Percentiles rank a stretch among this genome's conserved stretches.
phyloP scores from a whole-genome alignment of 208 protist genomes.

The Leishmania major region DNA sequence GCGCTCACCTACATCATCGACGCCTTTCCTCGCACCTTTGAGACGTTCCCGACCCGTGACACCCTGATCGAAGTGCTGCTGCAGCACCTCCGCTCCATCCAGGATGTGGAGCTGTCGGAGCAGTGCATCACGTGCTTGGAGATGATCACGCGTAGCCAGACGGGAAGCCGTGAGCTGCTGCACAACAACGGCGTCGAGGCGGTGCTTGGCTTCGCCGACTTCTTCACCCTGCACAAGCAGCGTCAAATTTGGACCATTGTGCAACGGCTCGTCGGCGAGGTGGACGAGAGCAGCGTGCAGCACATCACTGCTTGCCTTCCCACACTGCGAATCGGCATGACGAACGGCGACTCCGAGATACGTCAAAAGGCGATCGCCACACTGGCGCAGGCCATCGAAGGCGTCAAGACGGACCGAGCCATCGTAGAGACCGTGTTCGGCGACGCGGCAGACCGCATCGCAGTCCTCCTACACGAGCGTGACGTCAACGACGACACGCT shows the following conservation, averaged over 20 bases:
- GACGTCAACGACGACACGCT: conserved; percentile 57
- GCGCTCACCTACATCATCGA: conserved; percentile 93
- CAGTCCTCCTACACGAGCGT: conserved; percentile 35
- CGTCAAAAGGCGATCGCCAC: conserved; percentile 60
- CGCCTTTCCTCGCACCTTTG: conserved; percentile 67
- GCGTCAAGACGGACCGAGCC: conserved; percentile 41
- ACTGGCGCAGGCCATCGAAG: conserved; percentile 58
- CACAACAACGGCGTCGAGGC: conserved; percentile 77
- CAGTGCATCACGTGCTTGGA: conserved; percentile 92
- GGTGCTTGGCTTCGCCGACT: conserved; percentile 93
- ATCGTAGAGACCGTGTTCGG: conserved; percentile 62
- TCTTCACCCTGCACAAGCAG: conserved; percentile 91
- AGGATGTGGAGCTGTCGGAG: conserved; percentile 96
- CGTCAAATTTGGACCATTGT: conserved; percentile 86
- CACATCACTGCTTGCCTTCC: conserved; percentile 66
- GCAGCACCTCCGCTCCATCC: conserved; percentile 81
- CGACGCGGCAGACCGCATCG: conserved; percentile 46
- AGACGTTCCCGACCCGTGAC: conserved; percentile 46
- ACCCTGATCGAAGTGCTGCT: conserved; percentile 73
- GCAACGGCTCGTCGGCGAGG: conserved; percentile 62
- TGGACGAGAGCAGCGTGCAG: conserved; percentile 53
- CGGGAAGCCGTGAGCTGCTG: conserved; percentile 52
- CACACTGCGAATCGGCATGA: conserved; percentile 68
- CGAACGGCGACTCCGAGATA: conserved; percentile 71
- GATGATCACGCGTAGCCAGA: conserved; percentile 72